Percentiles rank a stretch among this genome's conserved stretches.
Evolutionary conservation across 306 rosid genomes (phyloP).

Genomic region (Fragaria ananassa): DNA sequence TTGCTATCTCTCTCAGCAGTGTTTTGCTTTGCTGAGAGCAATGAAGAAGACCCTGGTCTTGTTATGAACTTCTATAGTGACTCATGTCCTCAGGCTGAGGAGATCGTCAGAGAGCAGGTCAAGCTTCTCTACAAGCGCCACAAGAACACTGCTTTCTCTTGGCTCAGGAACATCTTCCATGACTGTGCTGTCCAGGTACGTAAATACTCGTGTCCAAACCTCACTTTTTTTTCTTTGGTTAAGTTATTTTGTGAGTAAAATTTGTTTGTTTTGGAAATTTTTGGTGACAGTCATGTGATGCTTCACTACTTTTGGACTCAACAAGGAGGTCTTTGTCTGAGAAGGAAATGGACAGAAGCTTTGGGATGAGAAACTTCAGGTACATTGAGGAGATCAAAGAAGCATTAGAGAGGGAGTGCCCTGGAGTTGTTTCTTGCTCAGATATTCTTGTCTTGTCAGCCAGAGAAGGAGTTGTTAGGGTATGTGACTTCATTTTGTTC

Average conservation of each 20-base stretch:
- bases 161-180: conserved; percentile 98
- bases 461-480: conserved; percentile 87
- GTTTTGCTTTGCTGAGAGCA: conserved; percentile 36
- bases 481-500: conserved; percentile 20
- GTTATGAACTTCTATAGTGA: conserved; percentile 81
- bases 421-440: conserved; percentile 90
- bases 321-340: conserved; percentile 86
- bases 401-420: conserved; percentile 96
- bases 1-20: conserved; percentile 45
- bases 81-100: conserved; percentile 95
- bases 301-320: conserved; percentile 85
- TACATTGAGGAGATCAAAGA: conserved; percentile 92
- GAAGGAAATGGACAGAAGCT: conserved; percentile 93
- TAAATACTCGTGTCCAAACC: background rate
- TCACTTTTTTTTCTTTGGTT: background rate
- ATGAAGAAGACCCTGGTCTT: conserved; percentile 51
- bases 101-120: conserved; percentile 82
- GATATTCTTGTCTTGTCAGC: conserved; percentile 91
- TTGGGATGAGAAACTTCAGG: conserved; percentile 93
- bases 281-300: conserved; percentile 74
- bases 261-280: background rate
- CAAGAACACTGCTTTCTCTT: conserved; percentile 99
- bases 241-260: background rate
- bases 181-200: conserved; percentile 92
- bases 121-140: conserved; percentile 97